Base-by-base conservation (phyloP, 1,284 basidiomycete species). In the Melanopsichium pennsylvanicum region DNA sequence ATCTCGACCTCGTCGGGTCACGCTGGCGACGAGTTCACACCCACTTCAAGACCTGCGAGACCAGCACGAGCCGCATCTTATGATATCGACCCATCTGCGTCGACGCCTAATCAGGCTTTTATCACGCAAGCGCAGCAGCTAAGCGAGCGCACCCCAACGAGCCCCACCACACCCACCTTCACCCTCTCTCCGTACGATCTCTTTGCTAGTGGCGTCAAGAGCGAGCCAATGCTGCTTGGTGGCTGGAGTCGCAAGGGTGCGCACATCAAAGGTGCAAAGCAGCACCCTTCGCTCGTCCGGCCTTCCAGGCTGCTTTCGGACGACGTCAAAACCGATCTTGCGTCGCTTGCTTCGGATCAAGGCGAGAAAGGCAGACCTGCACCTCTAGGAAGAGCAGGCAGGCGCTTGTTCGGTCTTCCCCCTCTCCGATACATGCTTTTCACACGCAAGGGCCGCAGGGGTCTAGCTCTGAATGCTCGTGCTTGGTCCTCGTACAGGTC, bases 211-310 rank as follows among this genome's bases (percentile, higher is more conserved):
- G 19, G 32, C 13, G 22, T 31, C 4, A 25, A 32, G 19, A 31
- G 18, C 31, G 50, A 49, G n/a, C 43, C 37, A n/a, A 50, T 50
- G 47, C 43, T 55, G 15, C 47, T 55, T 13, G 59, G 51, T 15
- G 59, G 47, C 34, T 62, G 51, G 59, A 50, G 37, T 29, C 46
- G 51, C 46, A 62, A 39, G 11, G n/a, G 27, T 5, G 32, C 43
- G 4, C 46, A 50, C 3, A 32, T 19, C 32, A 47, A 46, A 31
- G 34, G 33, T 2, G 21, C 43, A 10, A 62, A 62, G 52, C 59
- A 46, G 22, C 41, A 52, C 19, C 59, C 59, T 8, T 62, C 59
- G 21, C 50, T 62, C 3, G 32, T 49, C 47, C 33, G 32, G 2
- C 59, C 51, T 25, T 38, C 33, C 11, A 37, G 27, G 12, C 21